Conservation (phyloP, 805 yeast species). For the Henningerozyma blattae region DNA sequence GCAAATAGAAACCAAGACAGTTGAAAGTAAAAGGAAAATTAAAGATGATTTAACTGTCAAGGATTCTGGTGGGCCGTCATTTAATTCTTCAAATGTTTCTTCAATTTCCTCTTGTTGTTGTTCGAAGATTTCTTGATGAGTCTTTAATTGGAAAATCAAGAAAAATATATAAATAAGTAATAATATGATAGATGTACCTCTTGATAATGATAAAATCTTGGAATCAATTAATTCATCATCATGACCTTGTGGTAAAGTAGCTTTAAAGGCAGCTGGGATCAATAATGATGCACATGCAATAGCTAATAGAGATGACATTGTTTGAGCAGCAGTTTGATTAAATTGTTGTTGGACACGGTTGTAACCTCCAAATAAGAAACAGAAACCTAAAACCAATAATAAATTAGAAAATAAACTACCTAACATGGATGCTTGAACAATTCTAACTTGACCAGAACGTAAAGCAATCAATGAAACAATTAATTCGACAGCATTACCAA, state of each 20-base stretch:
- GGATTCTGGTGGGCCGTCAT: constrained; percentile 16
- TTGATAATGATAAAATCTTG: constrained; percentile 58
- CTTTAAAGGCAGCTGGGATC: constrained; percentile 94
- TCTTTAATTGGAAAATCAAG: constrained; percentile 76
- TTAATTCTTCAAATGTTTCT: constrained; percentile 17
- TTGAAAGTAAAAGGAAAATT: constrained; percentile 43
- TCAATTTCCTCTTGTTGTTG: constrained; percentile 32
- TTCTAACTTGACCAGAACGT: constrained; percentile 72
- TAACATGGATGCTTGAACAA: constrained; percentile 95
- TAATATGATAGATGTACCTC: constrained; percentile 76
- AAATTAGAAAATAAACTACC: constrained; percentile 87
- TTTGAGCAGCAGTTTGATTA: constrained; percentile 95
- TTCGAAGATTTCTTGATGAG: constrained; percentile 73
- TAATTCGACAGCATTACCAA: constrained; percentile 95
- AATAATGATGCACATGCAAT: constrained; percentile 79
- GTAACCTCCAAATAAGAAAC: constrained; percentile 87
- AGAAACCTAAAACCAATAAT: constrained; percentile 85
- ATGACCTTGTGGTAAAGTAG: constrained; percentile 44
- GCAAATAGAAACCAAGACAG: constrained; percentile 73
- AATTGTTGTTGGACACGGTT: constrained; percentile 77
- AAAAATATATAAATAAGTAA: constrained; percentile 68
- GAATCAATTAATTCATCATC: constrained; percentile 25
- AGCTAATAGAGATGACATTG: constrained; percentile 90
- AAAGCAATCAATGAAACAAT: constrained; percentile 90
- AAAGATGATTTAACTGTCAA: constrained; percentile 46